phyloP scores from a whole-genome alignment of 208 protist species.

The Leishmania turanica region DNA sequence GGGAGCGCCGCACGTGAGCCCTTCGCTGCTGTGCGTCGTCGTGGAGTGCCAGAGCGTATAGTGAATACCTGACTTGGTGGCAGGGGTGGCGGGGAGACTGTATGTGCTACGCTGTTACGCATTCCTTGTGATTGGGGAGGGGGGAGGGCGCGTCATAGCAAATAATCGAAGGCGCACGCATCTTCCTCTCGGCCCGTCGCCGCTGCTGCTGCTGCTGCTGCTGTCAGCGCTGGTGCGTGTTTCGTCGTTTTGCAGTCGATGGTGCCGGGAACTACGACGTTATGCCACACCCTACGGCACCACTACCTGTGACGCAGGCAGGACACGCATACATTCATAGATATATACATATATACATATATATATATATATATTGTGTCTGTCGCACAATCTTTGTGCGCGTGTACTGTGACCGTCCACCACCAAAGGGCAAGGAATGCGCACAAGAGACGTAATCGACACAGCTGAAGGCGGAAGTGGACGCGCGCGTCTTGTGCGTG shows the following conservation, averaged over 20 bases:
- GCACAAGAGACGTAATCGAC: neutral
- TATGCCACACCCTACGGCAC: neutral
- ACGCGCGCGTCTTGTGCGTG: neutral
- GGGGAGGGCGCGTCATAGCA: neutral
- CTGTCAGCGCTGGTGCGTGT: neutral
- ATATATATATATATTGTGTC: neutral
- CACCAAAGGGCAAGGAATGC: neutral
- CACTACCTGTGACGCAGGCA: neutral
- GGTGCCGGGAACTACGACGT: neutral
- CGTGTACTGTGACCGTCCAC: neutral
- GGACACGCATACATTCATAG: neutral
- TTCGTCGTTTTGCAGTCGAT: neutral
- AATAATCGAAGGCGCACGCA: neutral
- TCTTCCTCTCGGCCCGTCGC: neutral
- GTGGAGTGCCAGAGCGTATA: neutral
- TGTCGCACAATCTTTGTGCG: neutral
- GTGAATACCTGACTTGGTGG: neutral
- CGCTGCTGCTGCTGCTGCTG: neutral
- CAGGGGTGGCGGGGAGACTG: neutral
- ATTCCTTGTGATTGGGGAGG: neutral
- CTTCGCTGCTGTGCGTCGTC: neutral
- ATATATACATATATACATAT: neutral
- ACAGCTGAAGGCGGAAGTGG: neutral
- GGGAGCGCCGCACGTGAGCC: slow-evolving; percentile 7
- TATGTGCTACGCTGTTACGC: neutral